These are phyloP conservation scores for Candolleomyces aberdarensis DNA, from an alignment of 768 basidiomycete species.

Conservation along the genomic window DNA sequence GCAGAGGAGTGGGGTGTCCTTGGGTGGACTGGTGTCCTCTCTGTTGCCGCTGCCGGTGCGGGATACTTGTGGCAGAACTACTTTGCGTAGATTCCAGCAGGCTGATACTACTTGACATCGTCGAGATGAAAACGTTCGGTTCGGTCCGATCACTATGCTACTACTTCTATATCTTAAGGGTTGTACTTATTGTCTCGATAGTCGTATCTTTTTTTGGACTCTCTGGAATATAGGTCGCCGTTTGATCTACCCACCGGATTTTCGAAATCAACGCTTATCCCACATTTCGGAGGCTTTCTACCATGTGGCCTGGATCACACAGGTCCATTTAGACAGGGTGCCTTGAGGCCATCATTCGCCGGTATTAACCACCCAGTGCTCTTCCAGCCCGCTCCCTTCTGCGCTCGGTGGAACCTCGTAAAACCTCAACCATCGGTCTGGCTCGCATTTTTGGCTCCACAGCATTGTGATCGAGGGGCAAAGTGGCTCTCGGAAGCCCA, in stretches of 20 bases:
- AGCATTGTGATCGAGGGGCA: too few species aligned
- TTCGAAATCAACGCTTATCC: slow-evolving; percentile 11
- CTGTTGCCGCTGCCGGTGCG: not conserved
- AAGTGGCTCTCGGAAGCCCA: too few species aligned
- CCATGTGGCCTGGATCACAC: too few species aligned
- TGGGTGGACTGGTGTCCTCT: not conserved
- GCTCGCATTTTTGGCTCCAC: too few species aligned
- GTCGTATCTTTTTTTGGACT: too few species aligned
- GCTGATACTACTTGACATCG: not conserved
- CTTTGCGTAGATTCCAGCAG: not conserved
- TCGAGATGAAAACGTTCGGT: not conserved
- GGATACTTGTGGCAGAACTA: not conserved
- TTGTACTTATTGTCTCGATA: too few species aligned
- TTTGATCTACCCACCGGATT: slow-evolving; percentile 18
- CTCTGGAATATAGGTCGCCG: not conserved
- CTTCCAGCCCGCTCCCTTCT: too few species aligned
- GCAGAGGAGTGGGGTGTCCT: slow-evolving; percentile 16
- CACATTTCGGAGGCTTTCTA: too few species aligned
- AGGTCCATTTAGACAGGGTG: not conserved
- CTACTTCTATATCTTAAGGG: too few species aligned
- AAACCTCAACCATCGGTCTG: too few species aligned
- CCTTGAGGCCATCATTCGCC: not conserved
- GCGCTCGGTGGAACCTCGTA: too few species aligned
- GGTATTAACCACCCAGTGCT: not conserved
- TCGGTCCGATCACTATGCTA: too few species aligned